Percentiles rank a stretch among this genome's conserved stretches.
Evolutionary conservation across 1,284 basidiomycete genomes (phyloP).

Genomic region (Singerocomus inundabilis): DNA sequence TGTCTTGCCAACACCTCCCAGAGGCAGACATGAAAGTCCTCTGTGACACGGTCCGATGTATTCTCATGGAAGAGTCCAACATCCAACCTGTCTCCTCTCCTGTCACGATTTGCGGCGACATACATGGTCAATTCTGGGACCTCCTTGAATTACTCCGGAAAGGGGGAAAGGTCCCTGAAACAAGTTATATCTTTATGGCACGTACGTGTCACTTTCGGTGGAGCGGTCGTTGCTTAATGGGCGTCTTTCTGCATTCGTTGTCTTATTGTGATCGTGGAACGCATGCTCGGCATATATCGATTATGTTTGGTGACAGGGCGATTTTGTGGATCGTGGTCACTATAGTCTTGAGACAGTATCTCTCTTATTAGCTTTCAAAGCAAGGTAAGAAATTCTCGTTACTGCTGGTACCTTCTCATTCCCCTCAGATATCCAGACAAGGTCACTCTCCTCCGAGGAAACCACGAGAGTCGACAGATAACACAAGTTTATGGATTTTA

Average conservation of each 20-base stretch:
- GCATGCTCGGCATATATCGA: neutral
- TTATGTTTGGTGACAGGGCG: conserved; percentile 59
- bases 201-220: conserved; percentile 42
- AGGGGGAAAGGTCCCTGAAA: conserved; percentile 85
- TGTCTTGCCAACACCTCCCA: conserved; percentile 83
- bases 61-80: conserved; percentile 93
- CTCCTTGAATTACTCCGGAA: conserved; percentile 87
- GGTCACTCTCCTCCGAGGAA: conserved; percentile 88
- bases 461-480: conserved; percentile 95
- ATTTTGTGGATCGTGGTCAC: conserved; percentile 97
- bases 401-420: conserved; percentile 4
- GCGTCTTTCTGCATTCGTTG: conserved; percentile 22
- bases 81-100: conserved; percentile 91
- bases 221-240: conserved; percentile 19
- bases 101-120: conserved; percentile 92
- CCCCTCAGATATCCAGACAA: conserved; percentile 81
- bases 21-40: conserved; percentile 90
- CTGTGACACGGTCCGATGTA: conserved; percentile 80
- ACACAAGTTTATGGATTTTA: conserved; percentile 99
- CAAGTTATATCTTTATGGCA: conserved; percentile 98
- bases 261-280: neutral
- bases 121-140: conserved; percentile 97
- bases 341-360: conserved; percentile 97
- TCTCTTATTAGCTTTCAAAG: conserved; percentile 85
- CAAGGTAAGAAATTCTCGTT: conserved; percentile 53